A percentile compares a stretch with the other conserved stretches of the same genome.
Evolutionary conservation across 148 eudicot genomes (phyloP).

Genomic region (Beta vulgaris): DNA sequence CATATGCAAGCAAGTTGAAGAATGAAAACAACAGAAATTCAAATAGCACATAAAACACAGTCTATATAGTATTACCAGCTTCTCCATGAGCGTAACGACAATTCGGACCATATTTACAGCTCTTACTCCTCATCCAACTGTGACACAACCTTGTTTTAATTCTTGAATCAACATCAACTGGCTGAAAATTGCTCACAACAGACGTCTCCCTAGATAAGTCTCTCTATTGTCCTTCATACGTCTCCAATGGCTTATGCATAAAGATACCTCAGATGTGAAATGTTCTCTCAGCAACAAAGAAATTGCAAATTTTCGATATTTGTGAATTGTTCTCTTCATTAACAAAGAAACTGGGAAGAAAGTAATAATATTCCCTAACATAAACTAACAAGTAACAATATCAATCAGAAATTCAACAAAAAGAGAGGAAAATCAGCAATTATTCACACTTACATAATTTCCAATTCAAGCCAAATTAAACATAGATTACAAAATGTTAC

Average conservation of each 20-base stretch:
- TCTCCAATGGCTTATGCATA: slow-evolving; percentile 1
- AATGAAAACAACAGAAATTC: not conserved
- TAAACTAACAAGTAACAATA: no score
- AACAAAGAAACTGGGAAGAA: no score
- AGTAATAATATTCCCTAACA: no score
- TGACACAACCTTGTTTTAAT: slow-evolving; percentile 13
- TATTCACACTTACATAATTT: no score
- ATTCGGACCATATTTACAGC: slow-evolving; percentile 33
- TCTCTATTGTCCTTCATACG: not conserved
- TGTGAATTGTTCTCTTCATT: no score
- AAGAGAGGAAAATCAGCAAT: no score
- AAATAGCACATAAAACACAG: not conserved
- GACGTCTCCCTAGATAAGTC: not conserved
- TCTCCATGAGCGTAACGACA: slow-evolving; percentile 52
- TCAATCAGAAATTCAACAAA: no score
- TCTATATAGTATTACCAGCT: slow-evolving; percentile 46
- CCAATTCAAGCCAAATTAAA: no score
- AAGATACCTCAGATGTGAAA: no score
- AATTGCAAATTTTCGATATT: no score
- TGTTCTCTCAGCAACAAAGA: no score
- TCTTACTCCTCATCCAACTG: not conserved
- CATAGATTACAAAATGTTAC: no score
- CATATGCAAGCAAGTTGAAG: not conserved
- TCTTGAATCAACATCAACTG: not conserved
- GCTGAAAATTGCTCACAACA: slow-evolving; percentile 10